These are phyloP conservation scores for Zalaria sp. DNA, from an alignment of 2,329 filamentous ascomycete species.

Conservation along the genomic window DNA sequence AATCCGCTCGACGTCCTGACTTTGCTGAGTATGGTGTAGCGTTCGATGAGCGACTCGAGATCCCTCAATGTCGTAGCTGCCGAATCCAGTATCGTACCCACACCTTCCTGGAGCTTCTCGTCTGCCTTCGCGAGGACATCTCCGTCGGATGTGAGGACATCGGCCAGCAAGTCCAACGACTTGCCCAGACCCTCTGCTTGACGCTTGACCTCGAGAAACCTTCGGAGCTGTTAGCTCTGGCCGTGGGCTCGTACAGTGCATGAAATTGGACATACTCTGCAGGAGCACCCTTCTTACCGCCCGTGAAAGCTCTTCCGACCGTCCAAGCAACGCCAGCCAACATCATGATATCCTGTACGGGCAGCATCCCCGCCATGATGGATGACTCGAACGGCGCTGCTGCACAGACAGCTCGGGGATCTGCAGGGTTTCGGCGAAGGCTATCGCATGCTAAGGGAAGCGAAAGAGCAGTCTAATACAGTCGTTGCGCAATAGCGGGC, in stretches of 20 bases:
- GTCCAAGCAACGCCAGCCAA: not conserved
- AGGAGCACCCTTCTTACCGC: not conserved
- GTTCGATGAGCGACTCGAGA: conserved; percentile 29
- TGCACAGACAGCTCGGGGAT: no score
- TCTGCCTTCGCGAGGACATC: conserved; percentile 21
- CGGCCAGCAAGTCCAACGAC: conserved; percentile 29
- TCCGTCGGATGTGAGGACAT: conserved; percentile 24
- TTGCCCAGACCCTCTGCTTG: conserved; percentile 28
- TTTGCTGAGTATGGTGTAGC: conserved; percentile 30
- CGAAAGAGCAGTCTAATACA: no score
- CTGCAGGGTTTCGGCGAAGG: no score
- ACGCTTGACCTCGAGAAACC: conserved; percentile 27
- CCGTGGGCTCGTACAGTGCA: no score
- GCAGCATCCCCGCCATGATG: not conserved
- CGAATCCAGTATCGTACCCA: conserved; percentile 24
- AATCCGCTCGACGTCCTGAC: conserved; percentile 25
- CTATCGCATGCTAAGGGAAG: no score
- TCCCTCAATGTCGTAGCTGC: conserved; percentile 26
- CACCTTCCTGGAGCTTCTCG: conserved; percentile 19
- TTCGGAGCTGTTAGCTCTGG: no score
- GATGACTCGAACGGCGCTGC: not conserved
- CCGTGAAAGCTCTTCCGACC: not conserved
- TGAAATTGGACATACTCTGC: not conserved
- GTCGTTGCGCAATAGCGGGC: no score
- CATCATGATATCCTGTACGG: not conserved